Conservation (phyloP, 768 basidiomycete genomes). For the Rhizopogon vinicolor region DNA sequence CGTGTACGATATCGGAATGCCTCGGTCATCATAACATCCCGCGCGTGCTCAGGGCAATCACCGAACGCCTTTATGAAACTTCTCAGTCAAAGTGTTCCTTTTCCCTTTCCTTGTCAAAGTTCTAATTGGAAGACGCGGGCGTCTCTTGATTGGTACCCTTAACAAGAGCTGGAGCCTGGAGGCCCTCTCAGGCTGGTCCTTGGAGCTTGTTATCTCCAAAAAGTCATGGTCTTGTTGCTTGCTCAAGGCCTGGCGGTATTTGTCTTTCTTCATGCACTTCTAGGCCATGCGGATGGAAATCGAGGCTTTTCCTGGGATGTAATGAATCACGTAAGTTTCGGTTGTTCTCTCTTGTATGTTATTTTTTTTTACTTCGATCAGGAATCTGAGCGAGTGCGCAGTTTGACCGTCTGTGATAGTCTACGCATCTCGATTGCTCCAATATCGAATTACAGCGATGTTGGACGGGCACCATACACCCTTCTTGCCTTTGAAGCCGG, state of each 20-base stretch:
- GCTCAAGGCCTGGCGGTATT: slow-evolving; percentile 1
- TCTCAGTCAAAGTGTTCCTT: background rate
- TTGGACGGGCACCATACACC: slow-evolving; percentile 33
- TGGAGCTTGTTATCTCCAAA: background rate
- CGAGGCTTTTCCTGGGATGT: slow-evolving; percentile 3
- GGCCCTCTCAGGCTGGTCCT: slow-evolving; percentile 14
- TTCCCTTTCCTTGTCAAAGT: slow-evolving; percentile 1
- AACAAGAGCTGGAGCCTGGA: slow-evolving; percentile 2
- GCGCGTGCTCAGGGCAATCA: background rate
- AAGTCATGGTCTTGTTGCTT: slow-evolving; percentile 10
- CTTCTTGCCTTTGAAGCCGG: slow-evolving; percentile 37
- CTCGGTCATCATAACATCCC: background rate
- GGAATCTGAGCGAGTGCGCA: background rate
- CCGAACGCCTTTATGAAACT: background rate
- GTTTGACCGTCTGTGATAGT: slow-evolving; percentile 12
- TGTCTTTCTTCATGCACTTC: background rate
- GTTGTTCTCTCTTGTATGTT: background rate
- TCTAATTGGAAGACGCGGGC: slow-evolving; percentile 6
- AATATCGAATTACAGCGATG: background rate
- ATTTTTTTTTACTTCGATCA: background rate
- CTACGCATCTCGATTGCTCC: slow-evolving; percentile 6
- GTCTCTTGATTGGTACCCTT: slow-evolving; percentile 3
- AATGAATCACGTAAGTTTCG: background rate
- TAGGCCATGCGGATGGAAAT: background rate
- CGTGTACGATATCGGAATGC: background rate